Percentiles rank a stretch among this genome's conserved stretches.
phyloP scores from a whole-genome alignment of 192 early-diverging fungal species.

The Coemansia pectinata region DNA sequence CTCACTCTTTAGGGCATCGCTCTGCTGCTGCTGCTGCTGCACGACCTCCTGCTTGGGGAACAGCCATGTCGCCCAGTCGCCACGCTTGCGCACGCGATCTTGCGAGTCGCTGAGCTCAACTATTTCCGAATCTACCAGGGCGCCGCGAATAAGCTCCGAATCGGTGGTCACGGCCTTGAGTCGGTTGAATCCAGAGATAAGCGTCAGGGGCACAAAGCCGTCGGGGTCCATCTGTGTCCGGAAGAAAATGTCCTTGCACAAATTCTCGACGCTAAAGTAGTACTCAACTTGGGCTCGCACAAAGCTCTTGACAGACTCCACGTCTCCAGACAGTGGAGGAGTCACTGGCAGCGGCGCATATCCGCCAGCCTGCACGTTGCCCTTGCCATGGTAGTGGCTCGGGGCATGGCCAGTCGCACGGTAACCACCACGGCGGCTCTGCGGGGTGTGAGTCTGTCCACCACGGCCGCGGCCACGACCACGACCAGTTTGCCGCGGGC shows the following conservation, averaged over 20 bases:
- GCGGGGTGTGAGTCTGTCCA: not conserved
- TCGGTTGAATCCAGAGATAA: slow-evolving; percentile 89
- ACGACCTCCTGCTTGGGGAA: slow-evolving; percentile 66
- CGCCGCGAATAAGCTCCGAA: slow-evolving; percentile 61
- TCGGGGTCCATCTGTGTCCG: slow-evolving; percentile 86
- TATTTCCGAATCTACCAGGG: slow-evolving; percentile 54
- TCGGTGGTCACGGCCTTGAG: slow-evolving; percentile 74
- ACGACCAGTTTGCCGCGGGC: slow-evolving; percentile 20
- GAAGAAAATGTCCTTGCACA: slow-evolving; percentile 96
- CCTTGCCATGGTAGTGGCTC: slow-evolving; percentile 54
- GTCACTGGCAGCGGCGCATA: slow-evolving; percentile 34
- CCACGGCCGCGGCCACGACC: slow-evolving; percentile 41
- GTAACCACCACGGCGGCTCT: slow-evolving; percentile 30
- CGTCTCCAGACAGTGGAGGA: slow-evolving; percentile 42
- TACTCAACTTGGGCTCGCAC: slow-evolving; percentile 72
- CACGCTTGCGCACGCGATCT: slow-evolving; percentile 65
- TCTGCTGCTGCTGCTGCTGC: slow-evolving; percentile 42
- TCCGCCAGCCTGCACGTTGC: slow-evolving; percentile 47
- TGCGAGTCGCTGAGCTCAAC: slow-evolving; percentile 64
- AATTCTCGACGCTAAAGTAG: slow-evolving; percentile 96
- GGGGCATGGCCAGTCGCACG: slow-evolving; percentile 43
- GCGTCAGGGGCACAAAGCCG: slow-evolving; percentile 77
- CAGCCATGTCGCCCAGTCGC: slow-evolving; percentile 88
- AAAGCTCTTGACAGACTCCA: slow-evolving; percentile 41
- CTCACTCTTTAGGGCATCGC: slow-evolving; percentile 52